Base-by-base conservation (phyloP, 2,329 filamentous ascomycete genomes). In the Anisogramma anomala region DNA sequence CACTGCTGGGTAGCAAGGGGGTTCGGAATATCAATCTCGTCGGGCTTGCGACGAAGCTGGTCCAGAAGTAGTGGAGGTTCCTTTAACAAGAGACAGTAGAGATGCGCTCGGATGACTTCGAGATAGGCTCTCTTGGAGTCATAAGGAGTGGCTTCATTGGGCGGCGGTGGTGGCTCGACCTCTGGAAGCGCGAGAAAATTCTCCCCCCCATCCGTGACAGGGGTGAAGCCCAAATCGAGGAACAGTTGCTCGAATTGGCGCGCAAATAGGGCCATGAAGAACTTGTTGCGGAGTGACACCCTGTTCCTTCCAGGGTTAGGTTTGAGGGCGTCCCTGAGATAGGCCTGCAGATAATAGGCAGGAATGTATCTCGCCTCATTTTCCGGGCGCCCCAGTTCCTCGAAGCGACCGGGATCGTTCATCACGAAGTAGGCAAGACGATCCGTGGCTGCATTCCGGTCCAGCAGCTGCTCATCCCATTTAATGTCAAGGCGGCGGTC, bases 381-480 rank as follows among this genome's bases (percentile, higher is more conserved):
- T 10, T 48, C 46, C 17, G 30, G 23, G 11, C 65, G 57, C 2
- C 60, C 55, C 1, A 67, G 58, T 15, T 64, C 61, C 3, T 59
- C 55, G 47, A 70, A 77, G 6, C 74, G 61, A 0, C 57, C 58
- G 0, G 71, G 68, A 23, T 77, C 71, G 6, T 64, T 50, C 22
- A 58, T 54, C 1, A 68, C 65, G 1, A 52, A 38, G 1, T 55
- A 23, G 4, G 39, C 51, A 3, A 73, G 52, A 23, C 65, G 64
- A 19, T 56, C 47, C 13, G 50, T 51, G 31, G 73, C 67, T 27
- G 69, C 58, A 2, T 62, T 52, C 14, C 63, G 56, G 46, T 77
- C 71, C 4, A 55, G 54, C 11, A 78, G 55, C 13, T 65, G 54
- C 10, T 58, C 48, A 2, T 71, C 56, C 60, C 65, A 68, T 41